phyloP scores from a whole-genome alignment of 139 green algal species.

The Chlamydomonas applanata region DNA sequence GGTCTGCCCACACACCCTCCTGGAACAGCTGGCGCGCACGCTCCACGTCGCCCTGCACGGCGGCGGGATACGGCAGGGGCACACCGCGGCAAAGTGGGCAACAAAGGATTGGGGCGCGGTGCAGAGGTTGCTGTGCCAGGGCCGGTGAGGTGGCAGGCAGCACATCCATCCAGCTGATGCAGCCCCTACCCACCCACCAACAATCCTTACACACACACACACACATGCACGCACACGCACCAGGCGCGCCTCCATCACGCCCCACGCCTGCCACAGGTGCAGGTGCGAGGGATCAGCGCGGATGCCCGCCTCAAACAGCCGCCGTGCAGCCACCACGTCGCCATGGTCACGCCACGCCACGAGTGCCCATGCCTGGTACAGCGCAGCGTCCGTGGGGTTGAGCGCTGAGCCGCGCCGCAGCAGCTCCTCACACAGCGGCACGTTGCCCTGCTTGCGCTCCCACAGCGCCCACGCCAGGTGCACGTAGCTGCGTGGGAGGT shows the following conservation, averaged over 20 bases:
- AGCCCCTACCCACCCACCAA: no score
- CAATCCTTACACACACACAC: no score
- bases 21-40: slow-evolving; percentile 91
- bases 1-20: slow-evolving; percentile 85
- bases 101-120: no score
- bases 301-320: slow-evolving; percentile 68
- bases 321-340: slow-evolving; percentile 45
- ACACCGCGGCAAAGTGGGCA: no score
- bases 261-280: slow-evolving; percentile 89
- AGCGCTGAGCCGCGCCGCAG: slow-evolving; percentile 65
- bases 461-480: slow-evolving; percentile 74
- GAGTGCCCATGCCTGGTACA: slow-evolving; percentile 76
- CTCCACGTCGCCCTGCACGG: slow-evolving; percentile 55
- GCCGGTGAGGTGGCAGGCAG: no score
- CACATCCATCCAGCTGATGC: no score
- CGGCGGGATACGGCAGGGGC: no score
- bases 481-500: slow-evolving; percentile 53
- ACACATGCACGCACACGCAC: slow-evolving; percentile 8
- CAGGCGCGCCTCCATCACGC: slow-evolving; percentile 77
- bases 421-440: slow-evolving; percentile 66
- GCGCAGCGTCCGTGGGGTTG: slow-evolving; percentile 82
- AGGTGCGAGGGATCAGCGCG: slow-evolving; percentile 67
- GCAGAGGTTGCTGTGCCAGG: background rate
- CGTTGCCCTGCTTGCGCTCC: slow-evolving; percentile 70
- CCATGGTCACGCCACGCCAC: slow-evolving; percentile 45